Evolutionary conservation across 352 stramenopile genomes (phyloP).

Genomic region (Phytophthora rubi): DNA sequence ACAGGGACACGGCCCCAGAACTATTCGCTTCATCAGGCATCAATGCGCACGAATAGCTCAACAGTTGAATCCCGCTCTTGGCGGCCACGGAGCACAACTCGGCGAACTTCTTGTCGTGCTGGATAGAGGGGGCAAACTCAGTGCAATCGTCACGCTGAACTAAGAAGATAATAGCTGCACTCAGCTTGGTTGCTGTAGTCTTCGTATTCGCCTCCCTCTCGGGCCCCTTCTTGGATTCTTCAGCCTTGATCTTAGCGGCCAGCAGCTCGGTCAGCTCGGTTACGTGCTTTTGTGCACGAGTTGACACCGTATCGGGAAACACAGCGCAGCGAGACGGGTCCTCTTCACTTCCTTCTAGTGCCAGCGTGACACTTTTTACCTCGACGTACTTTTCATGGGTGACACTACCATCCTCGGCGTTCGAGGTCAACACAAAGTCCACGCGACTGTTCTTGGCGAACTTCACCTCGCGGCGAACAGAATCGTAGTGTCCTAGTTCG

Average conservation of each 20-base stretch:
- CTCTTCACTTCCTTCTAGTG: conserved; percentile 18
- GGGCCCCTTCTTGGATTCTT: conserved; percentile 10
- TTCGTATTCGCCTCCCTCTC: conserved; percentile 12
- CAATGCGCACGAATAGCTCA: conserved; percentile 66
- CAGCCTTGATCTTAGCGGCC: conserved; percentile 16
- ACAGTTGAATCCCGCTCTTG: conserved; percentile 58
- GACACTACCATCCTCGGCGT: conserved; percentile 37
- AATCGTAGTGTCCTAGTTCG: conserved; percentile 62
- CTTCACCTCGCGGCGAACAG: conserved; percentile 73
- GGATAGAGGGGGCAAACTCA: conserved; percentile 66
- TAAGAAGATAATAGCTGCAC: conserved; percentile 73
- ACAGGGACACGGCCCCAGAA: conserved; percentile 46
- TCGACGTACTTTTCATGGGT: conserved; percentile 78
- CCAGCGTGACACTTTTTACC: conserved; percentile 86
- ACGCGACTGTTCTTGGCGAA: conserved; percentile 86
- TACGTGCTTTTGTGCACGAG: conserved; percentile 80
- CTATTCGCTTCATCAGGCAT: conserved; percentile 48
- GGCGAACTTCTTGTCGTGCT: conserved; percentile 74
- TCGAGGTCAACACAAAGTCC: conserved; percentile 77
- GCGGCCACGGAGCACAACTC: conserved; percentile 59
- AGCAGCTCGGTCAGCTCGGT: conserved; percentile 73
- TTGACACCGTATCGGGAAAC: conserved; percentile 83
- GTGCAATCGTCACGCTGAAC: conserved; percentile 82
- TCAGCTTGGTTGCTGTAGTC: conserved; percentile 27
- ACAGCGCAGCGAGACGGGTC: conserved; percentile 51